Evolutionary conservation across 768 basidiomycete species (phyloP), one percentile per base, ranked within the genome.

Genomic region (Saitozyma podzolica): DNA sequence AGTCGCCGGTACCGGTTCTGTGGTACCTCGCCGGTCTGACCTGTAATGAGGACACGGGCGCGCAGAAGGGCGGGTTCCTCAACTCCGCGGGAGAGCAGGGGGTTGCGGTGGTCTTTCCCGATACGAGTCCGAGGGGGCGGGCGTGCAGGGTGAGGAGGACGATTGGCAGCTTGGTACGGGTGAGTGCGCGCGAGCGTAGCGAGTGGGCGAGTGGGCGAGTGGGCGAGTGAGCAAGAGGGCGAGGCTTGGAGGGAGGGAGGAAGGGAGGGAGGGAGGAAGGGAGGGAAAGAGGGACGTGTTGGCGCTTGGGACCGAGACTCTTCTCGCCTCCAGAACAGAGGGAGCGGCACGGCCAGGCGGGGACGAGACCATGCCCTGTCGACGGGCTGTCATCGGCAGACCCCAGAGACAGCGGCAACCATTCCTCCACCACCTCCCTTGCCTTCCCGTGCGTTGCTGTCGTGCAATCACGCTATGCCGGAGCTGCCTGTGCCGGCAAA

Each of bases 41-140:
- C 17, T 79, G 78, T 60, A 79, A 67, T 45, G 75, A 72, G 43
- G 69, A 99, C 75, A 98, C 90, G 57, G 95, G 67, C 0, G 86
- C 95, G 1, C 91, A 94, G 80, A 98, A 99, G 79, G 94, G 92
- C n/a, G 85, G 85, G 10, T 95, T 98, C 81, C 81, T 97, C 45
- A 84, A 86, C n/a, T 86, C 89, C 47, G 95, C 95, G 1, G 85
- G 92, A 6, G 83, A 86, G 17, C 87, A 95, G 71, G 88, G 89
- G 7, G 88, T 99, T 58, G 94, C 96, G 0, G 82, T 98, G 54
- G 85, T 98, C 60, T 92, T 97, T 78, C 92, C 96, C 2, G 96
- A 99, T 75, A 98, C 95, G 0, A 93, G 91, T 41, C 96, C 96
- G 0, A 86, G 96, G 43, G 93, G 5, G 93, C 95, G 16, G 89